phyloP scores from a whole-genome alignment of 495 filamentous ascomycete genomes.

The Penicillium robsamsonii region DNA sequence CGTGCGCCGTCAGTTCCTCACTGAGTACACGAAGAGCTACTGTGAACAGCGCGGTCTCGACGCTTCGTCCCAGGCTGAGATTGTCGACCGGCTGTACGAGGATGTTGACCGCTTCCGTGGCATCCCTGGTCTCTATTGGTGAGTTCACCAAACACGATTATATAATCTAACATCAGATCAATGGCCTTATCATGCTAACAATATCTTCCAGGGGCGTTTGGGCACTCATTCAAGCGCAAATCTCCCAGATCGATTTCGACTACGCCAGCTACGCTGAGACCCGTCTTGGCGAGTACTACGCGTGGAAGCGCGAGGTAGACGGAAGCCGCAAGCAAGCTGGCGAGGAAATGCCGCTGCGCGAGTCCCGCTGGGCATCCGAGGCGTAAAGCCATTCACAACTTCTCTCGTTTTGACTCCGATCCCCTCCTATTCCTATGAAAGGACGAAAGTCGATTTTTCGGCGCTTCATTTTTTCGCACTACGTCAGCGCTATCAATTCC shows the following conservation, averaged over 20 bases:
- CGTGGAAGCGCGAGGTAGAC: slow-evolving; percentile 77
- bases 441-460: neutral
- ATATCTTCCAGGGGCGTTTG: slow-evolving; percentile 73
- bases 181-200: slow-evolving; percentile 10
- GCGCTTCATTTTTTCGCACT: neutral
- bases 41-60: slow-evolving; percentile 35
- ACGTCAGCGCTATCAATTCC: neutral
- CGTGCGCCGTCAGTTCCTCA: slow-evolving; percentile 77
- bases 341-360: slow-evolving; percentile 67
- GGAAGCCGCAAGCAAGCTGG: slow-evolving; percentile 56
- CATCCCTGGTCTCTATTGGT: slow-evolving; percentile 84
- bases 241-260: slow-evolving; percentile 96
- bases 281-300: slow-evolving; percentile 89
- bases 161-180: neutral
- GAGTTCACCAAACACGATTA: slow-evolving; percentile 10
- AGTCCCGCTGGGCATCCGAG: slow-evolving; percentile 76
- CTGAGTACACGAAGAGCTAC: slow-evolving; percentile 68
- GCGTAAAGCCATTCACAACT: slow-evolving; percentile 17
- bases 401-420: too few species aligned
- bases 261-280: slow-evolving; percentile 89
- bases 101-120: slow-evolving; percentile 89
- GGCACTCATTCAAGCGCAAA: slow-evolving; percentile 93
- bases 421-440: neutral
- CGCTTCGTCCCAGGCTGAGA: slow-evolving; percentile 55
- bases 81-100: slow-evolving; percentile 61